These are phyloP conservation scores for Umbilicus rupestris DNA, from an alignment of 164 flowering plant species.

Conservation along the genomic window DNA sequence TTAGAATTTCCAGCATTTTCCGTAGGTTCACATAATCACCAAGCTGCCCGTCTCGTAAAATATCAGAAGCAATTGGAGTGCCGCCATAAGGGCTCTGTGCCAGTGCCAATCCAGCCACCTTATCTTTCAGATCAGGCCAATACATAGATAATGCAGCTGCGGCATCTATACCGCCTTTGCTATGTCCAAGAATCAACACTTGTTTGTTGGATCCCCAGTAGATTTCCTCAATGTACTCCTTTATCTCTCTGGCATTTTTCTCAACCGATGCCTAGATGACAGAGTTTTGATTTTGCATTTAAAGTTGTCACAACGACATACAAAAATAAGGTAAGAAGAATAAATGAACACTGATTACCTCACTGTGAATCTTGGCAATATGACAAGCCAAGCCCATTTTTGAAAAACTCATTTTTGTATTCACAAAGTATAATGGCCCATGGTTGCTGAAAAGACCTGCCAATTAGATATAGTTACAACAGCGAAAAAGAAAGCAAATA, in stretches of 20 bases:
- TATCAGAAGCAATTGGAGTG: slow-evolving; percentile 90
- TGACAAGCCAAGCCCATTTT: slow-evolving; percentile 95
- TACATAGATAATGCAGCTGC: slow-evolving; percentile 91
- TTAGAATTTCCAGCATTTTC: slow-evolving; percentile 71
- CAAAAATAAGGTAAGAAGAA: not conserved
- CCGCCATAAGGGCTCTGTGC: slow-evolving; percentile 98
- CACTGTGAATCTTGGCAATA: slow-evolving; percentile 97
- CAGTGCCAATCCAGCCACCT: slow-evolving; percentile 85
- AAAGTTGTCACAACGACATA: not conserved
- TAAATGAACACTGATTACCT: slow-evolving; percentile 37
- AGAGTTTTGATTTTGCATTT: slow-evolving; percentile 9
- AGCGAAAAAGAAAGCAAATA: not conserved
- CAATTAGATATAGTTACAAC: not conserved
- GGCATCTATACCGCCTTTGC: slow-evolving; percentile 95
- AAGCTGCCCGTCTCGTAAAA: slow-evolving; percentile 85
- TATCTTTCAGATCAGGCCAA: slow-evolving; percentile 87
- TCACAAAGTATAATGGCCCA: slow-evolving; percentile 88
- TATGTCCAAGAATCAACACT: slow-evolving; percentile 89
- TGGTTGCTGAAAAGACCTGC: slow-evolving; percentile 97
- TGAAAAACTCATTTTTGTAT: slow-evolving; percentile 64
- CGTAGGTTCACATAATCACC: slow-evolving; percentile 80
- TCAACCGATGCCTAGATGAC: slow-evolving; percentile 77
- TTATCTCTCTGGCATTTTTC: slow-evolving; percentile 82
- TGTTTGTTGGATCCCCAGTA: slow-evolving; percentile 88
- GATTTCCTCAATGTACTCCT: slow-evolving; percentile 82